These are phyloP conservation scores for Rhizopogon vulgaris DNA, from an alignment of 768 basidiomycete species.

Conservation along the genomic window DNA sequence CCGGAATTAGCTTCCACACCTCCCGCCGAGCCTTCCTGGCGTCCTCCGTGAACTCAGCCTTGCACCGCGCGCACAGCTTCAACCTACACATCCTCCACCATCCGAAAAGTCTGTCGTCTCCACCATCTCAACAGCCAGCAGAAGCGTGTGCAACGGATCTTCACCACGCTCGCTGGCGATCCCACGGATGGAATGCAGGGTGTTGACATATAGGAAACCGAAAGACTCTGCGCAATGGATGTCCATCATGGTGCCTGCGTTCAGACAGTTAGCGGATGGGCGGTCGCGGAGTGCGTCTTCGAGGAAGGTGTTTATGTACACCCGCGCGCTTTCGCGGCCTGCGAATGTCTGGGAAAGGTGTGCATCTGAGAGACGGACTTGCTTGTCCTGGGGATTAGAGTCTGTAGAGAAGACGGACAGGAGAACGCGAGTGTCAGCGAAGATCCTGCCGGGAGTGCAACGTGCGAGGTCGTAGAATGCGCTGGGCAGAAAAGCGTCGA, in stretches of 20 bases:
- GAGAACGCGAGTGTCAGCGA: constrained; percentile 40
- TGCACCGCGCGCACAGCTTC: constrained; percentile 47
- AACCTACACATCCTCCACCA: constrained; percentile 47
- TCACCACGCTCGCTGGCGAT: constrained; percentile 69
- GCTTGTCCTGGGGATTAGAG: constrained; percentile 3
- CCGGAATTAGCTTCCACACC: constrained; percentile 55
- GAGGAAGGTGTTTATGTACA: constrained; percentile 58
- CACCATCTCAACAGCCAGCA: constrained; percentile 68
- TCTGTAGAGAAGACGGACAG: constrained; percentile 23
- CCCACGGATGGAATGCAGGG: constrained; percentile 63
- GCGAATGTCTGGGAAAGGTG: constrained; percentile 42
- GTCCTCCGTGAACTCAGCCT: constrained; percentile 38
- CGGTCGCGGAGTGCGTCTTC: constrained; percentile 46
- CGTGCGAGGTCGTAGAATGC: constrained; percentile 73
- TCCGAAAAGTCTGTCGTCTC: constrained; percentile 64
- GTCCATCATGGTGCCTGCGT: constrained; percentile 25
- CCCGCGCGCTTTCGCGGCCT: constrained; percentile 62
- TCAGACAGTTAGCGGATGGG: constrained; percentile 44
- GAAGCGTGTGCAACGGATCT: constrained; percentile 64
- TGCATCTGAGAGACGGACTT: constrained; percentile 30
- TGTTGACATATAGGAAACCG: constrained; percentile 71
- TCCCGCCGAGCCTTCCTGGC: constrained; percentile 46
- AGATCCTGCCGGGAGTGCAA: constrained; percentile 66
- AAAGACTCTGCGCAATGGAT: constrained; percentile 58
- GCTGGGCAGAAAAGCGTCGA: constrained; percentile 54